Base-by-base conservation (phyloP, 129 eudicot species). In the Gnaphalium uliginosum region DNA sequence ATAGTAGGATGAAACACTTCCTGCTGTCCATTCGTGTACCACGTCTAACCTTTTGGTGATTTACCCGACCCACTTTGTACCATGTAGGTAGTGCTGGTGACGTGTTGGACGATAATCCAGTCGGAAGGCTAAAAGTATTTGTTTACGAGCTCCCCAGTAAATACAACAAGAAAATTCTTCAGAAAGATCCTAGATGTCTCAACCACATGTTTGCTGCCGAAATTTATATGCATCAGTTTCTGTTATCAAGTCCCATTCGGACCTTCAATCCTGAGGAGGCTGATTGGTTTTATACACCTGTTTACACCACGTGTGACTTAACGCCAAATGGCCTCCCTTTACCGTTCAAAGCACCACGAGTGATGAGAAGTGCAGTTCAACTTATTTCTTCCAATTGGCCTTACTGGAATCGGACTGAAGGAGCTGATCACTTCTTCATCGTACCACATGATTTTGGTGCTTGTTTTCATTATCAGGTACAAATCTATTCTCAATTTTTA, bases 151-250 rank as follows among this genome's bases (percentile, higher is more conserved):
- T 91, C 54, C 96, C 90, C 10, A 91, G 97, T 84, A 91, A 91
- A 81, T 88, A 91, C 88, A 89, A 91, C 89, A 91, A 85, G 75
- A 91, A 88, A 82, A 86, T 86, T 13, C 72, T 91, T 64, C 97
- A 91, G 75, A 91, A 86, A 65, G 97, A 91, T 66, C 89, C 86
- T 1, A 81, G 96, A 79, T 88, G 97, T 69, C 92, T 88, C 74
- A 88, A 76, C n/a, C 97, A 91, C 85, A 91, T 91, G 97, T 91
- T 91, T 85, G 97, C 97, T 24, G 97, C 95, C 0, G 95, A 91
- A 79, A 88, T 91, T 50, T 91, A 65, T 67, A 91, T 91, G 97
- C 97, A 91, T 41, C 87, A 89, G 9, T 91, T 91, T 80, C 92
- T 91, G 57, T 73, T 91, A 46, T 88, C 97, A 2, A 91, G 97